Percentiles rank a stretch among this genome's conserved stretches.
phyloP scores from a whole-genome alignment of 2,329 filamentous ascomycete genomes.

The Incumbomyces delicatus region DNA sequence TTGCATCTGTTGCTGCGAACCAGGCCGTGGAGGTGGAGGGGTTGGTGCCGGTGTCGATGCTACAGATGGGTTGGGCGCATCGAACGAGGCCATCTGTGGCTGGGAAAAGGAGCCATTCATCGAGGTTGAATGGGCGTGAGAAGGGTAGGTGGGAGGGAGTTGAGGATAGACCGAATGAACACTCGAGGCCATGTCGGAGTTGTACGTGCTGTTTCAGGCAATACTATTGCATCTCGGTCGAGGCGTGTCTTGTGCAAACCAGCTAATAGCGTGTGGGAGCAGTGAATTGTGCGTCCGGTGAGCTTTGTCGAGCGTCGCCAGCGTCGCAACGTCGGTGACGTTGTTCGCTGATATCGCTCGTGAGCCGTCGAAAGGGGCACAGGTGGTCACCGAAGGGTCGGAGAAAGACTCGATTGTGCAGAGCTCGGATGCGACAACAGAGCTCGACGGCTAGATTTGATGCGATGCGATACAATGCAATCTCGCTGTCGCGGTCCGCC shows the following conservation, averaged over 20 bases:
- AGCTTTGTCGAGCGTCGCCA: slow-evolving; percentile 1
- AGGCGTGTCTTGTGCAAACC: neutral
- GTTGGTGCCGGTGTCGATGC: slow-evolving; percentile 37
- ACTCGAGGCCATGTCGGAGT: slow-evolving; percentile 6
- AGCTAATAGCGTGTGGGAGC: no score
- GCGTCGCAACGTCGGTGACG: neutral
- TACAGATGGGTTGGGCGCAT: slow-evolving; percentile 33
- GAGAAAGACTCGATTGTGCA: no score
- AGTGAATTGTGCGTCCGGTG: neutral
- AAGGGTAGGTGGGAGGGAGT: slow-evolving; percentile 19
- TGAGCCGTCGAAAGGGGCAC: no score
- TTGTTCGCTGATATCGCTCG: neutral
- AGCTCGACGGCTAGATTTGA: no score
- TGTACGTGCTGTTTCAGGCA: no score
- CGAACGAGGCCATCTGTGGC: slow-evolving; percentile 32
- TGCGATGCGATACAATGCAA: neutral
- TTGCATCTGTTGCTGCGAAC: slow-evolving; percentile 27
- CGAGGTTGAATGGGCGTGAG: slow-evolving; percentile 19
- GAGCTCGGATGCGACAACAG: no score
- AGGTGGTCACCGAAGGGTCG: no score
- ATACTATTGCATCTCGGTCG: slow-evolving; percentile 6
- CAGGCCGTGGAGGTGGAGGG: slow-evolving; percentile 30
- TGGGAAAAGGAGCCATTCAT: slow-evolving; percentile 28
- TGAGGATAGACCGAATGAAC: slow-evolving; percentile 17
- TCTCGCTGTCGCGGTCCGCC: neutral